Base-by-base conservation (phyloP, 768 basidiomycete species). In the Serpula lacrymans region DNA sequence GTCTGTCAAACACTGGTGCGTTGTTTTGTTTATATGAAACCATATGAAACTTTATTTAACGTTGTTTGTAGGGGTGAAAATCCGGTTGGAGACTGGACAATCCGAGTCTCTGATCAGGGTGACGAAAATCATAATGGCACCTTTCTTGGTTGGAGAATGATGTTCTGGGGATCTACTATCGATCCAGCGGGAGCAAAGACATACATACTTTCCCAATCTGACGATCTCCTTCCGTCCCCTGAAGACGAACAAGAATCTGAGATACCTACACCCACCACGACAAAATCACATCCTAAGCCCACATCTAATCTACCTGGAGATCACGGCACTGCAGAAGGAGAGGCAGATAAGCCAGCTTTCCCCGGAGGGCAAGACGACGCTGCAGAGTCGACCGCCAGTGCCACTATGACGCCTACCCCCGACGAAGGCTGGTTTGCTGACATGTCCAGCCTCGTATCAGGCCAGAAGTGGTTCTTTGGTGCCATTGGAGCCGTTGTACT, bases 1-100 rank as follows among this genome's bases (percentile, higher is more conserved):
- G 93, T 80, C 81, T 23, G 78, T 98, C 41, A 99, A 99, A 63
- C 96, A 99, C 55, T 99, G 96, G 95, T 94, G 43, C 17, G 62
- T 39, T 39, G 7, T 23, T 27, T 43, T 25, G 49, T 17, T 9
- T 42, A 27, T 34, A 14, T 33, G n/a, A 44, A 25, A 11, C 5
- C 18, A 5, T 14, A 37, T 20, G 39, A 21, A 29, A 38, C 26
- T 26, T 25, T 38, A 46, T 9, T 42, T 63, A 27, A 65, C 43
- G 21, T 1, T 28, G 16, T 37, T 25, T 9, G 18, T 46, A 97
- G 95, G 95, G 93, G 88, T 27, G 96, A 99, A 65, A 71, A 88
- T 60, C 88, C 93, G 1, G 59, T 89, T 21, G 96, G 96, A 13
- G 75, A 80, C 14, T 99, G 96, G 96, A 90, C 78, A 0, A 77